Conservation (phyloP, 106 monocot genomes). For the Agapanthus africanus region DNA sequence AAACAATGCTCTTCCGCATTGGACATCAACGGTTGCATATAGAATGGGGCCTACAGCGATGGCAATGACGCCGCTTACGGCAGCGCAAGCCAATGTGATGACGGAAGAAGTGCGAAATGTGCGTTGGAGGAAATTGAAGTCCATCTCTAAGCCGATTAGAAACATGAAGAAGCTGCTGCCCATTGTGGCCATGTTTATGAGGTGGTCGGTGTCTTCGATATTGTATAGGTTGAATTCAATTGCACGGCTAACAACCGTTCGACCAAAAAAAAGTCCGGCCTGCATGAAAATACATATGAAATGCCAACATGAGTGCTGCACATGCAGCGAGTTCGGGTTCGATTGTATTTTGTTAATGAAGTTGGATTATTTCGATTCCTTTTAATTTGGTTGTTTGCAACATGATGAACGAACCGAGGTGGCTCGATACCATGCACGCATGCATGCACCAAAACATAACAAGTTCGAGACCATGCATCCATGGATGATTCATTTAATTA, state of each 20-base stretch:
- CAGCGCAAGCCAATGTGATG: neutral
- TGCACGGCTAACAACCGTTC: neutral
- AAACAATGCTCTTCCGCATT: constrained; percentile 1
- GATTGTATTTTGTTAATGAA: too few species aligned
- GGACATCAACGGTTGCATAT: neutral
- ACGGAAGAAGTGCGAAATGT: neutral
- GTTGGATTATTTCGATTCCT: too few species aligned
- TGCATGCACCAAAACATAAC: too few species aligned
- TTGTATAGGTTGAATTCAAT: neutral
- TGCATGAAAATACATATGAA: neutral
- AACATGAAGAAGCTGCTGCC: constrained; percentile 36
- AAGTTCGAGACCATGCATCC: too few species aligned
- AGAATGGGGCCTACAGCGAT: neutral
- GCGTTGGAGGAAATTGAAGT: constrained; percentile 5
- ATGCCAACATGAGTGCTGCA: neutral
- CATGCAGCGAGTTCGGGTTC: too few species aligned
- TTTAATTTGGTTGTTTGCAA: too few species aligned
- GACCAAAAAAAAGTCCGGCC: neutral
- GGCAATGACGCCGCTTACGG: neutral
- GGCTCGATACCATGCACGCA: too few species aligned
- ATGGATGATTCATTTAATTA: too few species aligned
- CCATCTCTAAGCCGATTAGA: constrained; percentile 25
- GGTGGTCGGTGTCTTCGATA: neutral
- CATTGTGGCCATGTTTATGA: constrained; percentile 5
- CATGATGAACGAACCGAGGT: too few species aligned